phyloP scores from a whole-genome alignment of 768 basidiomycete species.

The Termitomyces sp. region DNA sequence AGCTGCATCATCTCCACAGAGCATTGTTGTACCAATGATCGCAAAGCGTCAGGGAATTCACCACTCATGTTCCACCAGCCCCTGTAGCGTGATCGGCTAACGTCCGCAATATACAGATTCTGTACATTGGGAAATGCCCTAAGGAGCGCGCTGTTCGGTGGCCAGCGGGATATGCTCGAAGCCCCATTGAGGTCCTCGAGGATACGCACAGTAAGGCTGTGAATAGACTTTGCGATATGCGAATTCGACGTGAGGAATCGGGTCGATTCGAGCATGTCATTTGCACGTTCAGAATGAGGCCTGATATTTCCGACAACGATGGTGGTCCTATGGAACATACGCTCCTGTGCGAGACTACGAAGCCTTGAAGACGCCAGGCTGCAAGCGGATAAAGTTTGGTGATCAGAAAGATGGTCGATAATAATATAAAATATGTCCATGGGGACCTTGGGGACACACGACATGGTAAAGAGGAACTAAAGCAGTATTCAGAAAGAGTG shows the following conservation, averaged over 20 bases:
- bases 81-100: background rate
- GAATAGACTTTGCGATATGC: background rate
- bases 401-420: background rate
- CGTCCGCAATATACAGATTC: background rate
- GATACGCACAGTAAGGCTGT: background rate
- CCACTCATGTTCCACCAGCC: slow-evolving; percentile 1
- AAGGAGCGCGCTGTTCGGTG: background rate
- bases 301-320: background rate
- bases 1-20: background rate
- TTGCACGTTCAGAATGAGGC: background rate
- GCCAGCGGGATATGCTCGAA: background rate
- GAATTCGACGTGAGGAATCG: background rate
- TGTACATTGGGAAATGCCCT: background rate
- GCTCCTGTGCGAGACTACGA: background rate
- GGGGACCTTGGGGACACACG: background rate
- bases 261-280: background rate
- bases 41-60: background rate
- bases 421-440: background rate
- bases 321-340: background rate
- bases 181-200: background rate
- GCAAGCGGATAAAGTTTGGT: background rate
- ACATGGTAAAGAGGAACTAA: background rate
- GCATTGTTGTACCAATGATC: background rate
- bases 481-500: no score
- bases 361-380: background rate